Percentiles rank a stretch among this genome's conserved stretches.
phyloP scores from a whole-genome alignment of 371 early-diverging fungal species.

The Gilbertella persicaria region DNA sequence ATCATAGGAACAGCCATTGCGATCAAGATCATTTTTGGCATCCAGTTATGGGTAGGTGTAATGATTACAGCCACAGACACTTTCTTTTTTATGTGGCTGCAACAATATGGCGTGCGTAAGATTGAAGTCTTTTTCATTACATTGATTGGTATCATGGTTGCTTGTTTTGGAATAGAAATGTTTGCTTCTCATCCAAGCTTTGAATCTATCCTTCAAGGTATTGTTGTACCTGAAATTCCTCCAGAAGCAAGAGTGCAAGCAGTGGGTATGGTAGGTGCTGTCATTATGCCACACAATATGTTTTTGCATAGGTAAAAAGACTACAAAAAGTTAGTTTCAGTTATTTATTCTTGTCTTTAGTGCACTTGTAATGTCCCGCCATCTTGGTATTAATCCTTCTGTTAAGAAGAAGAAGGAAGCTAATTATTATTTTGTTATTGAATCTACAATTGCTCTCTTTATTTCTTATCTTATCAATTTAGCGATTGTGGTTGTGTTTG shows the following conservation, averaged over 20 bases:
- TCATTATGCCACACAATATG: too few species aligned
- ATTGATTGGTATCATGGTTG: slow-evolving; percentile 65
- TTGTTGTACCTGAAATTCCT: slow-evolving; percentile 61
- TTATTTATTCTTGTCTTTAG: slow-evolving; percentile 18
- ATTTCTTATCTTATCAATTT: slow-evolving; percentile 73
- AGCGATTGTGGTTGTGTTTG: slow-evolving; percentile 72
- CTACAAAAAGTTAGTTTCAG: slow-evolving; percentile 1
- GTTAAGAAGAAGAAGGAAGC: slow-evolving; percentile 62
- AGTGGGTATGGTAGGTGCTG: slow-evolving; percentile 70
- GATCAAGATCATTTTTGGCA: slow-evolving; percentile 60
- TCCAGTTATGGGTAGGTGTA: slow-evolving; percentile 68
- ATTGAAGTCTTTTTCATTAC: slow-evolving; percentile 68
- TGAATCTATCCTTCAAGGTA: slow-evolving; percentile 58
- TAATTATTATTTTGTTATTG: slow-evolving; percentile 69
- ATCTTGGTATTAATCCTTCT: slow-evolving; percentile 50
- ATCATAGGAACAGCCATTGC: slow-evolving; percentile 80
- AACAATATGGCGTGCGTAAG: slow-evolving; percentile 66
- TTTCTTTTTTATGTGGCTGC: slow-evolving; percentile 64
- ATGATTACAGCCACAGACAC: slow-evolving; percentile 72
- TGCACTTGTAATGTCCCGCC: slow-evolving; percentile 64
- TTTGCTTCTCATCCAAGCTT: slow-evolving; percentile 56
- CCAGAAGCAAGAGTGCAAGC: slow-evolving; percentile 62
- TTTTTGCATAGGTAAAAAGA: slow-evolving; percentile 60
- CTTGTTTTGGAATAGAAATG: slow-evolving; percentile 74
- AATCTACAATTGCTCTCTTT: slow-evolving; percentile 63